A percentile compares a stretch with the other conserved stretches of the same genome.
These are phyloP conservation scores for Crithidia thermophila DNA, from an alignment of 208 protist genomes.

Conservation along the genomic window DNA sequence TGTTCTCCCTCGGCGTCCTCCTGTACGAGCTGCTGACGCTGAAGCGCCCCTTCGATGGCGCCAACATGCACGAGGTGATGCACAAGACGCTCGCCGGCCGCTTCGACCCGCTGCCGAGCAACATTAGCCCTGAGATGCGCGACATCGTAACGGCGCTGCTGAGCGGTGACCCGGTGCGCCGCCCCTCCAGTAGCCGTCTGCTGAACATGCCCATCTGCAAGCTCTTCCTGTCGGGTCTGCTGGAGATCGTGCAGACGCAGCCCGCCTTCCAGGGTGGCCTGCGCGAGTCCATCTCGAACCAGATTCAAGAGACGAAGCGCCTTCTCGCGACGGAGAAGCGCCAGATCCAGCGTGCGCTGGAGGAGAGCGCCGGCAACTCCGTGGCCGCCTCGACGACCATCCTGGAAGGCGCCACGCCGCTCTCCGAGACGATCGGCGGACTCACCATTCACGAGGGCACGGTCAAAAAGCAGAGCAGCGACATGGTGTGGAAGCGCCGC, in stretches of 20 bases:
- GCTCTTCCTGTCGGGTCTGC: conserved; percentile 71
- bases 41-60: conserved; percentile 78
- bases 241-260: conserved; percentile 82
- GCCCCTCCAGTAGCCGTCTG: conserved; percentile 66
- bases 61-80: conserved; percentile 78
- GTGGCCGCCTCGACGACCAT: conserved; percentile 58
- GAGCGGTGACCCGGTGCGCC: conserved; percentile 49
- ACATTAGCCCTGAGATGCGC: conserved; percentile 64
- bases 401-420: conserved; percentile 65
- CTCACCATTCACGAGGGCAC: conserved; percentile 66
- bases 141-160: conserved; percentile 61
- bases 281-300: conserved; percentile 56
- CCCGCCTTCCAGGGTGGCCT: conserved; percentile 55
- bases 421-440: conserved; percentile 52
- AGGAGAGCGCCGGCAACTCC: conserved; percentile 51
- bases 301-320: conserved; percentile 73
- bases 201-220: conserved; percentile 77
- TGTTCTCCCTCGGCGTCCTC: conserved; percentile 91
- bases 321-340: conserved; percentile 52
- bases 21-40: conserved; percentile 89
- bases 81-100: conserved; percentile 64
- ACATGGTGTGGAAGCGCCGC: conserved; percentile 75
- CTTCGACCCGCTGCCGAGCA: conserved; percentile 54
- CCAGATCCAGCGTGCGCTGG: conserved; percentile 47
- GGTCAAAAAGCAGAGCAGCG: conserved; percentile 76